phyloP scores from a whole-genome alignment of 2,329 filamentous ascomycete genomes.

The Bretziella fagacearum region DNA sequence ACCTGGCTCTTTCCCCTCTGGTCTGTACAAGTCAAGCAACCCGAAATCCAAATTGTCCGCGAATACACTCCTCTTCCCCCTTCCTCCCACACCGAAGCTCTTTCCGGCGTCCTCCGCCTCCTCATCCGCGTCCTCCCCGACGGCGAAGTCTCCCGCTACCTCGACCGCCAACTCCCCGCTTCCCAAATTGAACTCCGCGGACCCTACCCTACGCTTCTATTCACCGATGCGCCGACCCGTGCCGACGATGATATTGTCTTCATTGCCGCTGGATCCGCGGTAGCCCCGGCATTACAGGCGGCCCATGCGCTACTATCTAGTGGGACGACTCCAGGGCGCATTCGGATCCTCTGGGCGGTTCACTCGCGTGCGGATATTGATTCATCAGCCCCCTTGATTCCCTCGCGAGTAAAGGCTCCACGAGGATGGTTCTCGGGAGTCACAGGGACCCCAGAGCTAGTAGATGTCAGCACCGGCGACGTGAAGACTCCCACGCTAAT shows the following conservation, averaged over 20 bases:
- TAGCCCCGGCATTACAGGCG: slow-evolving; percentile 76
- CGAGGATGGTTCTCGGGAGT: slow-evolving; percentile 13
- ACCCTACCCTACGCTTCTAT: slow-evolving; percentile 51
- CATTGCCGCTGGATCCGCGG: slow-evolving; percentile 79
- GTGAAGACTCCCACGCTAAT: slow-evolving; percentile 29
- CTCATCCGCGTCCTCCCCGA: slow-evolving; percentile 61
- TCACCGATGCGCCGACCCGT: slow-evolving; percentile 22
- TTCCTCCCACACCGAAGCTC: slow-evolving; percentile 17
- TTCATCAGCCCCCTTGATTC: slow-evolving; percentile 6
- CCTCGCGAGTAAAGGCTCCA: background rate
- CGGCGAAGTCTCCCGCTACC: slow-evolving; percentile 74
- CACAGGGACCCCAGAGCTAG: slow-evolving; percentile 7
- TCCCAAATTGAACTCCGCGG: slow-evolving; percentile 60
- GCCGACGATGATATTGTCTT: slow-evolving; percentile 45
- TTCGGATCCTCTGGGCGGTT: slow-evolving; percentile 75
- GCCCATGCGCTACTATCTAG: slow-evolving; percentile 42
- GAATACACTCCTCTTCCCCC: slow-evolving; percentile 80
- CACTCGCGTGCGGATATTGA: slow-evolving; percentile 37
- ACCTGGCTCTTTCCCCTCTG: slow-evolving; percentile 45
- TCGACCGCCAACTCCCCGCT: slow-evolving; percentile 47
- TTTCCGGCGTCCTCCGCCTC: slow-evolving; percentile 42
- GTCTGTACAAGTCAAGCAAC: slow-evolving; percentile 88
- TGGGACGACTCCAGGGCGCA: slow-evolving; percentile 19
- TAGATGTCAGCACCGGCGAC: slow-evolving; percentile 16
- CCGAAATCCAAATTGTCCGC: slow-evolving; percentile 77